Percentiles rank a stretch among this genome's conserved stretches.
Conservation (phyloP, 345 rosid genomes). For the Lepidium didymum region DNA sequence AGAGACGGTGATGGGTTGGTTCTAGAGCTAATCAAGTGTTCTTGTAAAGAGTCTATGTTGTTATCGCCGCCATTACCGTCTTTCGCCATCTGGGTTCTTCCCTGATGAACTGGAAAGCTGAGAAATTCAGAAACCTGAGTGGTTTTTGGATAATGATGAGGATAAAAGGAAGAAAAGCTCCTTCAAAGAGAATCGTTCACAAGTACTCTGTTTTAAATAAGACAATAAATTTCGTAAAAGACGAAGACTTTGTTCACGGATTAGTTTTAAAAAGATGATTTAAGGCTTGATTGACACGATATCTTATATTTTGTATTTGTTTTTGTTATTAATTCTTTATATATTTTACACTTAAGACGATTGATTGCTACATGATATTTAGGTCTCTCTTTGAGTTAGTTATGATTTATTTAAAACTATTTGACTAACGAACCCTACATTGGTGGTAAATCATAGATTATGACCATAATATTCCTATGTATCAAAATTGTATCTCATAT, state of each 20-base stretch:
- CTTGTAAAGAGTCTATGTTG: slow-evolving; percentile 43
- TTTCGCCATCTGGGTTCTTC: slow-evolving; percentile 16
- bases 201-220: not conserved
- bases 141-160: not conserved
- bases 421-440: not conserved
- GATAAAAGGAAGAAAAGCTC: not conserved
- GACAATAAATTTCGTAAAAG: not conserved
- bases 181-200: not conserved
- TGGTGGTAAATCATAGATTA: not conserved
- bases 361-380: not conserved
- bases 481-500: not conserved
- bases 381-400: not conserved
- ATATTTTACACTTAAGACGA: too few relatives aligned
- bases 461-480: not conserved
- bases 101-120: not conserved
- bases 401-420: not conserved
- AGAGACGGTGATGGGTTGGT: slow-evolving; percentile 34
- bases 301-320: not conserved
- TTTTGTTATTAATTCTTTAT: not conserved
- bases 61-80: not conserved
- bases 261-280: not conserved
- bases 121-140: not conserved
- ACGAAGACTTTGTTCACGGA: not conserved
- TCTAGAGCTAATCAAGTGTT: slow-evolving; percentile 35
- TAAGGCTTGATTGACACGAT: not conserved